Evolutionary conservation across 2,329 filamentous ascomycete genomes (phyloP).

Genomic region (Penicillium sp.): DNA sequence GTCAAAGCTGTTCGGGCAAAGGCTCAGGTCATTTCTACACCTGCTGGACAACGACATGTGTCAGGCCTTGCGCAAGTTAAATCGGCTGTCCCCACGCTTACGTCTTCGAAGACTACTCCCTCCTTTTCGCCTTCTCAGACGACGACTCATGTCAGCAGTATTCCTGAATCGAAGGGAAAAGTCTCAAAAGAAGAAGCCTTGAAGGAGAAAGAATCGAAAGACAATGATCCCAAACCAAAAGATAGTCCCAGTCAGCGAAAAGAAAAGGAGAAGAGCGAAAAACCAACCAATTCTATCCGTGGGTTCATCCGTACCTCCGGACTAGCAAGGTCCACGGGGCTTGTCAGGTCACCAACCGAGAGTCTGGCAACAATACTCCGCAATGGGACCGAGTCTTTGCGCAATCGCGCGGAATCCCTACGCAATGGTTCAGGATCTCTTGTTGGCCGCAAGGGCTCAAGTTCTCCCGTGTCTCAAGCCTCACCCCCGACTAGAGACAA

Average conservation of each 20-base stretch:
- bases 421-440: constrained; percentile 18
- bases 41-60: constrained; percentile 28
- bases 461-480: constrained; percentile 10
- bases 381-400: constrained; percentile 24
- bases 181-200: neutral
- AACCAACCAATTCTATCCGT: constrained; percentile 29
- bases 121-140: constrained; percentile 24
- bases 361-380: constrained; percentile 22
- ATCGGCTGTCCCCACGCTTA: constrained; percentile 22
- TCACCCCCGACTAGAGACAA: constrained; percentile 20
- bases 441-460: constrained; percentile 15
- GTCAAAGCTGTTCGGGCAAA: constrained; percentile 30
- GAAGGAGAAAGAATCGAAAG: neutral
- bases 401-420: constrained; percentile 23
- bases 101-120: constrained; percentile 12
- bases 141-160: constrained; percentile 12
- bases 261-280: constrained; percentile 10
- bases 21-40: constrained; percentile 26
- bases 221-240: constrained; percentile 2
- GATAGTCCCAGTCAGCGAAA: neutral
- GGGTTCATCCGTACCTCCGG: constrained; percentile 40
- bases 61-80: constrained; percentile 24
- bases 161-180: constrained; percentile 13
- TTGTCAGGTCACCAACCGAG: constrained; percentile 30
- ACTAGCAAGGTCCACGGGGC: constrained; percentile 27